phyloP scores from a whole-genome alignment of 1,139 yeast genomes.

The Suhomyces chickasaworum region DNA sequence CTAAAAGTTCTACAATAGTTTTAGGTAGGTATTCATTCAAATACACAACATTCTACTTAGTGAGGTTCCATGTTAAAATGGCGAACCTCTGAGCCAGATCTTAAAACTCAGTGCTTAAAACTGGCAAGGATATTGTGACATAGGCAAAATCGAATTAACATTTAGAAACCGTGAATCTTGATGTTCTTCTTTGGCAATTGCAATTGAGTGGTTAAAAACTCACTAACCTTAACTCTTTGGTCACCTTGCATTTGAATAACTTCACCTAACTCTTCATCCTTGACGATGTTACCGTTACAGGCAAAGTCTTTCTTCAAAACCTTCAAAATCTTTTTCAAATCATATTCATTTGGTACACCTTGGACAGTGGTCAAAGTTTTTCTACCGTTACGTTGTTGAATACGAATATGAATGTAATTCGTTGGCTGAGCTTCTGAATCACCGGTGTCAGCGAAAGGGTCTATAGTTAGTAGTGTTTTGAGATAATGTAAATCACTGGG shows the following conservation, averaged over 20 bases:
- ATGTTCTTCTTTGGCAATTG: constrained; percentile 94
- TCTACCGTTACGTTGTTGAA: constrained; percentile 99
- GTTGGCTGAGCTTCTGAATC: constrained; percentile 98
- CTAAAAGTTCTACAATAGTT: not conserved
- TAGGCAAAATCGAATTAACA: not conserved
- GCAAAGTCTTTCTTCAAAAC: constrained; percentile 97
- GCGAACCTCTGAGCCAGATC: not conserved
- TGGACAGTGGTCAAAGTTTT: constrained; percentile 98
- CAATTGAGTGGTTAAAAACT: constrained; percentile 84
- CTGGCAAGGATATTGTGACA: constrained; percentile 1
- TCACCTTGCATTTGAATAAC: constrained; percentile 98
- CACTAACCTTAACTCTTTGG: constrained; percentile 95
- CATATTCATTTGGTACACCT: constrained; percentile 95
- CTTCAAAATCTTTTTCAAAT: constrained; percentile 88
- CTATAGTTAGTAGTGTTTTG: constrained; percentile 35
- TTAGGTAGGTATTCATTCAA: constrained; percentile 4
- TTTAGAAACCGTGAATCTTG: constrained; percentile 95
- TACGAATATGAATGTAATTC: constrained; percentile 96
- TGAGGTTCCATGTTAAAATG: not conserved
- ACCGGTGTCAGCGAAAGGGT: constrained; percentile 99
- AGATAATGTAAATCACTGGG: too few species aligned
- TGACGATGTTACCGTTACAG: constrained; percentile 97
- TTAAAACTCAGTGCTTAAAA: constrained; percentile 1
- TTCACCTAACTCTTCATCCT: constrained; percentile 94
- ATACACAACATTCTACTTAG: constrained; percentile 1